Evolutionary conservation across 352 stramenopile species (phyloP).

Genomic region (Phytopythium aichiense): DNA sequence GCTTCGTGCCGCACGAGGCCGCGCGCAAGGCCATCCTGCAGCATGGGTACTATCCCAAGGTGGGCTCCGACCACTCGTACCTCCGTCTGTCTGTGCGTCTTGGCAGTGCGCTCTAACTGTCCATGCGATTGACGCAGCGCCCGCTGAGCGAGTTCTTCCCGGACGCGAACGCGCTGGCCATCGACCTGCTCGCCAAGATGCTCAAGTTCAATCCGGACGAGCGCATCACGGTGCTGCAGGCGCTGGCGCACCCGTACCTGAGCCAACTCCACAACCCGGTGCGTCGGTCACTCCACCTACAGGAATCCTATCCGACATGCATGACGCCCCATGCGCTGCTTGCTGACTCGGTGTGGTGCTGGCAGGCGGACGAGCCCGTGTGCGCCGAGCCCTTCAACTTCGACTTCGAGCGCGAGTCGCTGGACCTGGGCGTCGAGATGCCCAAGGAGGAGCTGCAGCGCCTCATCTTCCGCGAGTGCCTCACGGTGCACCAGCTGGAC

Average conservation of each 20-base stretch:
- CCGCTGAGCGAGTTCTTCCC: constrained; percentile 83
- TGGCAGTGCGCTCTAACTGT: neutral
- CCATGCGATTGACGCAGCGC: constrained; percentile 23
- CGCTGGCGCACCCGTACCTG: constrained; percentile 88
- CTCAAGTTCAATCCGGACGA: constrained; percentile 93
- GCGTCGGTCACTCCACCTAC: constrained; percentile 1
- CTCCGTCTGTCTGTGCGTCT: too few relatives aligned
- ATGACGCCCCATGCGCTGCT: too few relatives aligned
- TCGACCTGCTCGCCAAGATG: constrained; percentile 90
- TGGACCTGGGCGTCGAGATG: constrained; percentile 81
- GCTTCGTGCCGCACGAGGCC: constrained; percentile 95
- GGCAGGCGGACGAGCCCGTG: constrained; percentile 82
- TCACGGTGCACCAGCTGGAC: constrained; percentile 70
- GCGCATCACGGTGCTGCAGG: constrained; percentile 91
- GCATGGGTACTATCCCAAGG: constrained; percentile 83
- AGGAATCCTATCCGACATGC: too few relatives aligned
- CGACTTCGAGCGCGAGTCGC: constrained; percentile 80
- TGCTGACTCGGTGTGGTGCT: neutral
- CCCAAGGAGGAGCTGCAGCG: constrained; percentile 83
- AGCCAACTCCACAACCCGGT: constrained; percentile 89
- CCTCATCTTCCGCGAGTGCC: constrained; percentile 71
- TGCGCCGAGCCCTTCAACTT: constrained; percentile 80
- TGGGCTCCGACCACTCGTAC: constrained; percentile 9
- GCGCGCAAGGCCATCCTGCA: constrained; percentile 80
- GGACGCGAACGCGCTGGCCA: constrained; percentile 66